A percentile compares a stretch with the other conserved stretches of the same genome.
Conservation (phyloP, 1,139 yeast species). For the Keqinozyma sinolaborantium region DNA sequence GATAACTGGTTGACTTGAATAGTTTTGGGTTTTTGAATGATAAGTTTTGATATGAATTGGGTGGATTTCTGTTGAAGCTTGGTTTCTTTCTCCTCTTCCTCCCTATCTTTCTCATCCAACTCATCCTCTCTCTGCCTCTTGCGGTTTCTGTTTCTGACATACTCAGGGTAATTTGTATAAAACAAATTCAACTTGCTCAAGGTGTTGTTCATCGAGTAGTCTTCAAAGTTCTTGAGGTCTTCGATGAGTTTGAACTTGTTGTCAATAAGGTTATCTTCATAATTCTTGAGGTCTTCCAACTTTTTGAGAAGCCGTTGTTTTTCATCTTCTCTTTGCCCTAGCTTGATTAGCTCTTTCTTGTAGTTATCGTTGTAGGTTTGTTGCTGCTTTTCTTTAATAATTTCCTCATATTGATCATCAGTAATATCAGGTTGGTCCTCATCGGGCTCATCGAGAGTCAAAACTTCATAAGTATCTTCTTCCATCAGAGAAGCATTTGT, state of each 20-base stretch:
- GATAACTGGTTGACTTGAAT: constrained; percentile 6
- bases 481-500: constrained; percentile 10
- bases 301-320: constrained; percentile 13
- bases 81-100: constrained; percentile 14
- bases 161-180: constrained; percentile 35
- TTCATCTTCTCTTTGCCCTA: constrained; percentile 18
- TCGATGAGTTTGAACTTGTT: constrained; percentile 35
- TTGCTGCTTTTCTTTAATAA: constrained; percentile 14
- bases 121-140: constrained; percentile 32
- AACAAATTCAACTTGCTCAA: constrained; percentile 16
- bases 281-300: constrained; percentile 17
- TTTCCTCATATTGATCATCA: constrained; percentile 33
- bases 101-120: constrained; percentile 25
- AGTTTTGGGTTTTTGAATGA: not conserved
- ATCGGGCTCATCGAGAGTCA: constrained; percentile 21
- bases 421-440: constrained; percentile 18
- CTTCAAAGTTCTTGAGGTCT: constrained; percentile 19
- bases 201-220: constrained; percentile 1
- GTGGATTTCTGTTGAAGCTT: not conserved
- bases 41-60: not conserved
- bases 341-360: constrained; percentile 10
- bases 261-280: constrained; percentile 33
- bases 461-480: constrained; percentile 17
- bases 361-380: constrained; percentile 18
- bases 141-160: constrained; percentile 28